Conservation (phyloP, 2,329 filamentous ascomycete species). For the Ciborinia camelliae region DNA sequence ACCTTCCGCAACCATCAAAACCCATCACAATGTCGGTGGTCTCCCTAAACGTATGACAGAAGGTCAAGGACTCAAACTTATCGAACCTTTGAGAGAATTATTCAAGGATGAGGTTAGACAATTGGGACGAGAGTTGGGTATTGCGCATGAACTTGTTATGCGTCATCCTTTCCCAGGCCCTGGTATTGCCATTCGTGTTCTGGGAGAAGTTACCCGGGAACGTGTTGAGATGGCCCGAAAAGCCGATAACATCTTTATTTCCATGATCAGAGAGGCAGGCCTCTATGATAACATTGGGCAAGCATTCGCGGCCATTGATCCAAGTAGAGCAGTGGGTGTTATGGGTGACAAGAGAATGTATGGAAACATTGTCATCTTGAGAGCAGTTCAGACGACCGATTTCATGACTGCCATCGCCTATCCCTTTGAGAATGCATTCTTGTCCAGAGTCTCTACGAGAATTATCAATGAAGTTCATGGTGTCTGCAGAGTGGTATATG, state of each 20-base stretch:
- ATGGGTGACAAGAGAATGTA: slow-evolving; percentile 67
- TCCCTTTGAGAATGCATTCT: slow-evolving; percentile 56
- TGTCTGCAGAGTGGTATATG: slow-evolving; percentile 68
- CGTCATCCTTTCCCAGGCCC: slow-evolving; percentile 76
- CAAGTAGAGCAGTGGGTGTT: slow-evolving; percentile 62
- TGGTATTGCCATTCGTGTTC: slow-evolving; percentile 64
- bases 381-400: slow-evolving; percentile 57
- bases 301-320: slow-evolving; percentile 66
- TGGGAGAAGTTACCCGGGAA: slow-evolving; percentile 80
- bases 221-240: slow-evolving; percentile 75
- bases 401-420: slow-evolving; percentile 40
- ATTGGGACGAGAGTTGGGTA: slow-evolving; percentile 66
- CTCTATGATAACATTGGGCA: slow-evolving; percentile 70
- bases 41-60: slow-evolving; percentile 56
- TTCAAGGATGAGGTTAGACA: slow-evolving; percentile 81
- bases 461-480: slow-evolving; percentile 68
- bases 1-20: slow-evolving; percentile 69
- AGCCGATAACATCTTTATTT: slow-evolving; percentile 76
- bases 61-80: slow-evolving; percentile 57
- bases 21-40: slow-evolving; percentile 68
- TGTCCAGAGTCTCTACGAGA: slow-evolving; percentile 61
- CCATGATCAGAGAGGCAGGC: slow-evolving; percentile 68
- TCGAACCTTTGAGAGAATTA: slow-evolving; percentile 74
- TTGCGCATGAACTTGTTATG: slow-evolving; percentile 72
- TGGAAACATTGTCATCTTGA: slow-evolving; percentile 57